Conservation (phyloP, 78 protist species). For the Ministeria vibrans region DNA sequence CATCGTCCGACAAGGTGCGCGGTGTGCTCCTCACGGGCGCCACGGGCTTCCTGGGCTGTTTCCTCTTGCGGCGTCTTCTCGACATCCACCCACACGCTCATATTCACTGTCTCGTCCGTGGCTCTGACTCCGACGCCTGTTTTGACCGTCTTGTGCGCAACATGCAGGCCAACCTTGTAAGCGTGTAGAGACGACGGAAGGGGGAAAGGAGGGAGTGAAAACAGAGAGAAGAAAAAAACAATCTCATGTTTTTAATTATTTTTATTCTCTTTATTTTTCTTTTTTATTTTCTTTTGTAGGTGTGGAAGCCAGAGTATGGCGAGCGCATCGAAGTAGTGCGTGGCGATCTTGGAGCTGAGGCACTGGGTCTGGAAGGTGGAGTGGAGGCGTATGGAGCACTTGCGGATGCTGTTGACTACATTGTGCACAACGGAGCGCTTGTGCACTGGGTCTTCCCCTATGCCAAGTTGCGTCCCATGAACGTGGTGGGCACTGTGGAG, state of each 20-base stretch:
- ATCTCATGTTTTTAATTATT: too few relatives aligned
- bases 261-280: background rate
- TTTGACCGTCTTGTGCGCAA: background rate
- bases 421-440: slow-evolving; percentile 49
- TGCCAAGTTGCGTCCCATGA: slow-evolving; percentile 38
- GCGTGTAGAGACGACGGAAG: background rate
- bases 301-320: background rate
- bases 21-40: slow-evolving; percentile 45
- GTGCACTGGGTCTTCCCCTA: slow-evolving; percentile 76
- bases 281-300: background rate
- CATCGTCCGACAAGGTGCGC: too few relatives aligned
- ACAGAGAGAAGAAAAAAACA: background rate
- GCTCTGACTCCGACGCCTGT: background rate
- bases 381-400: background rate
- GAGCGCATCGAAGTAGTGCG: background rate
- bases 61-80: slow-evolving; percentile 22
- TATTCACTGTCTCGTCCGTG: slow-evolving; percentile 25
- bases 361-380: background rate
- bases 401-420: background rate
- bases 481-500: slow-evolving; percentile 51
- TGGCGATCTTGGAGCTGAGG: background rate
- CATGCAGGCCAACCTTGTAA: background rate
- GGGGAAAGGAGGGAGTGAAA: background rate
- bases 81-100: background rate
- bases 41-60: slow-evolving; percentile 58